A percentile compares a stretch with the other conserved stretches of the same genome.
Conservation (phyloP, 2,329 filamentous ascomycete genomes). For the Botrytis hyacinthi region DNA sequence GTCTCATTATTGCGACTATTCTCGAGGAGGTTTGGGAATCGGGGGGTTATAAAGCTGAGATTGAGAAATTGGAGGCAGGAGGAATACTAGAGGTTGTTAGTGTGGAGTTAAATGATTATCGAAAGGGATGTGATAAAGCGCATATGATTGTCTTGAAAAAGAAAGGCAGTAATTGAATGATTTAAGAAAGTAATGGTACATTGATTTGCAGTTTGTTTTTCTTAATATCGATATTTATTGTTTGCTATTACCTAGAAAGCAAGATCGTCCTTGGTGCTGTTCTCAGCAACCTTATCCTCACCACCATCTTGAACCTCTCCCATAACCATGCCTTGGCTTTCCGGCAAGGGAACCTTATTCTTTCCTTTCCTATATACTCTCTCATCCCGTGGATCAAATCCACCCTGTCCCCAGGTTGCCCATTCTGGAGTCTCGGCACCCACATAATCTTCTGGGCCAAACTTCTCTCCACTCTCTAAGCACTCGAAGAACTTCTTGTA, state of each 20-base stretch:
- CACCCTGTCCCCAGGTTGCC: slow-evolving; percentile 92
- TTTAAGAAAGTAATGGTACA: background rate
- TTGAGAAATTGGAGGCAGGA: background rate
- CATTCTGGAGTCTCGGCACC: slow-evolving; percentile 82
- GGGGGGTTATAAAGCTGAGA: background rate
- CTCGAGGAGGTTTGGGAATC: background rate
- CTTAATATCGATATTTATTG: background rate
- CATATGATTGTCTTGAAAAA: background rate
- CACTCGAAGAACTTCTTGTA: slow-evolving; percentile 86
- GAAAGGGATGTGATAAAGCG: background rate
- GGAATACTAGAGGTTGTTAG: background rate
- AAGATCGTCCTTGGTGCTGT: background rate
- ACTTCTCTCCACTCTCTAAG: slow-evolving; percentile 67
- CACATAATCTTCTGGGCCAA: slow-evolving; percentile 89
- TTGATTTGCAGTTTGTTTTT: background rate
- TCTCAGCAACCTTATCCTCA: background rate
- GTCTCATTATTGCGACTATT: background rate
- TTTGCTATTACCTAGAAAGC: background rate
- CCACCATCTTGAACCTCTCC: slow-evolving; percentile 6
- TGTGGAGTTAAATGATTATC: background rate
- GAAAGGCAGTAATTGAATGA: background rate
- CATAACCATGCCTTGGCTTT: slow-evolving; percentile 23
- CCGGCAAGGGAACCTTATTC: slow-evolving; percentile 35
- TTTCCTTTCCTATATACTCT: slow-evolving; percentile 84
- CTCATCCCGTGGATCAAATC: slow-evolving; percentile 87